A percentile compares a stretch with the other conserved stretches of the same genome.
Conservation (phyloP, 2,329 filamentous ascomycete species). For the Acarospora socialis region DNA sequence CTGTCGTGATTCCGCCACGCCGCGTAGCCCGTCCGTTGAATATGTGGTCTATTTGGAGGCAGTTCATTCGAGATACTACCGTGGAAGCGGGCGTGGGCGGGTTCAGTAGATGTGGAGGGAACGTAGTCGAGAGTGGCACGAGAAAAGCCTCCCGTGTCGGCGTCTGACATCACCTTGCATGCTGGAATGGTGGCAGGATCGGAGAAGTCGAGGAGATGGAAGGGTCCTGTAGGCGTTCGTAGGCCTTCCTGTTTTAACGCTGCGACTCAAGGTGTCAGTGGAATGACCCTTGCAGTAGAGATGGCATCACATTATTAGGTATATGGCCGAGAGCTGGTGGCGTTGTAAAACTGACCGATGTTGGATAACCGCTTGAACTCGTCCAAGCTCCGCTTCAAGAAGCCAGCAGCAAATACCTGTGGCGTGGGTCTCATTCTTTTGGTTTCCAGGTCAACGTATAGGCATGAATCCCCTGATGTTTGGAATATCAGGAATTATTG, state of each 20-base stretch:
- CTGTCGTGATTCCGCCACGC: slow-evolving; percentile 76
- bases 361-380: slow-evolving; percentile 43
- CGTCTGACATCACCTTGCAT: slow-evolving; percentile 71
- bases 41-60: slow-evolving; percentile 55
- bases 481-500: no score
- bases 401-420: slow-evolving; percentile 26
- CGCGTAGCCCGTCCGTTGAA: slow-evolving; percentile 73
- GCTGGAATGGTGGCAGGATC: slow-evolving; percentile 26
- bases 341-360: slow-evolving; percentile 30
- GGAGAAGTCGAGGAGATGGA: slow-evolving; percentile 23
- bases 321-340: not conserved
- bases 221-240: slow-evolving; percentile 25
- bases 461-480: no score
- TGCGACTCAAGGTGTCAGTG: slow-evolving; percentile 11
- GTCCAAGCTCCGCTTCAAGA: slow-evolving; percentile 43
- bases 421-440: slow-evolving; percentile 10
- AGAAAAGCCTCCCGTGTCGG: slow-evolving; percentile 76
- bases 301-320: not conserved
- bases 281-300: not conserved
- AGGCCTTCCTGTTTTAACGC: slow-evolving; percentile 28
- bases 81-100: slow-evolving; percentile 66
- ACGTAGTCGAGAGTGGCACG: slow-evolving; percentile 56
- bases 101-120: slow-evolving; percentile 17
- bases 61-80: slow-evolving; percentile 78
- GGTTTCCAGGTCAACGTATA: no score